Base-by-base conservation (phyloP, 2,329 filamentous ascomycete genomes). In the Scolecobasidium constrictum region DNA sequence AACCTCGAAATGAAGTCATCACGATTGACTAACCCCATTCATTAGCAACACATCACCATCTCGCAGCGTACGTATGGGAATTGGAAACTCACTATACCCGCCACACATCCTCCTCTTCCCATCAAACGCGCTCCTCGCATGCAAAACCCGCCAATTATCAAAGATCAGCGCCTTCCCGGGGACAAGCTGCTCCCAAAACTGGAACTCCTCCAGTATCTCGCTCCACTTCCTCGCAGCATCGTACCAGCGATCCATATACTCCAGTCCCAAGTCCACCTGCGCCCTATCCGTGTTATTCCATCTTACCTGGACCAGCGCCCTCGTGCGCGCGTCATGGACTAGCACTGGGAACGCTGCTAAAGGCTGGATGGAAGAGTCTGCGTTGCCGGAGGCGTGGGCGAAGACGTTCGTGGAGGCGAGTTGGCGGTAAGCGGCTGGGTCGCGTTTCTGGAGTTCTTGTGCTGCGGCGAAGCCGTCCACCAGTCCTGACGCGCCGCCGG, bases 221-320 rank as follows among this genome's bases (percentile, higher is more conserved):
- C 85, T 71, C 70, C 81, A 96, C 52, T 77, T 78, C 40, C 75
- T 52, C 12, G 87, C 88, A 1, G 90, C 88, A 16, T 67, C 61
- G 57, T 95, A 96, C 87, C 90, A 96, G 28, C 62, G 56, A 5
- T 63, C 59, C 2, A 78, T 68, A 3, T 68, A 58, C 17, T 65
- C 61, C 15, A 71, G 52, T 3, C 78, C 74, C 34, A 67, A 50
- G 12, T 76, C 74, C 46, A 86, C 71, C 2, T 80, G 72, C 1
- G 83, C 85, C 33, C 92, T 72, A 59, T 96, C 92, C 48, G 86
- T 83, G 49, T 88, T 90, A 60, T 98, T 98, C 92, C 92, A 98
- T 42, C 90, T 74, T 5, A 96, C 70, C 44, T 86, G 81, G 21
- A 71, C 63, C 34, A 83, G 55, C 28, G 60, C 53, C 1, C 57